A percentile compares a stretch with the other conserved stretches of the same genome.
Conservation (phyloP, 768 basidiomycete genomes). For the Tulasnella sp. region DNA sequence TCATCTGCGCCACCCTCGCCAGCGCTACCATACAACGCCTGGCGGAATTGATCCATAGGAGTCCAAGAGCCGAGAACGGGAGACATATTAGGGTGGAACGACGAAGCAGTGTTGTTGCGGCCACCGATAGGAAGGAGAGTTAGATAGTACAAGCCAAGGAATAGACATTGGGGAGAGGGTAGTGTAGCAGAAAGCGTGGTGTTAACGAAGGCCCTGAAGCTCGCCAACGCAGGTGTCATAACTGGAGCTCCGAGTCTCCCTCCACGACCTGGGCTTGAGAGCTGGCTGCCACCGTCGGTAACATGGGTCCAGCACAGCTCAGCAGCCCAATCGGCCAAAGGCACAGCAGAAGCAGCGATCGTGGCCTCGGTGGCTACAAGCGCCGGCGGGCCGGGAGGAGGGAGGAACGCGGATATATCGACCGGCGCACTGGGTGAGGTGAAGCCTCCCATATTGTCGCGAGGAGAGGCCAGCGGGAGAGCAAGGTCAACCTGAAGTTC, state of each 20-base stretch:
- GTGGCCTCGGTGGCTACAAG: constrained; percentile 11
- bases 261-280: too few species aligned
- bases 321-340: constrained; percentile 14
- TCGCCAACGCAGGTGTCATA: not conserved
- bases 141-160: constrained; percentile 7
- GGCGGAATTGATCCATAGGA: constrained; percentile 9
- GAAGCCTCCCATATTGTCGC: not conserved
- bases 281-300: not conserved
- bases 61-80: not conserved
- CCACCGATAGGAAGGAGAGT: constrained; percentile 7
- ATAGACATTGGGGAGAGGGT: constrained; percentile 6
- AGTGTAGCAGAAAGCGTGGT: constrained; percentile 1
- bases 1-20: constrained; percentile 7
- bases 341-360: constrained; percentile 11
- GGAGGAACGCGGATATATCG: constrained; percentile 12
- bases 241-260: not conserved
- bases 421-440: constrained; percentile 9
- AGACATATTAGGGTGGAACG: not conserved
- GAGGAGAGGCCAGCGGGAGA: not conserved
- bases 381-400: constrained; percentile 13
- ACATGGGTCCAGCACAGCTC: constrained; percentile 5
- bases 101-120: not conserved
- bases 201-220: not conserved
- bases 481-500: constrained; percentile 12
- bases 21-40: constrained; percentile 3